Percentiles rank a stretch among this genome's conserved stretches.
Conservation (phyloP, 768 basidiomycete genomes). For the Macrolepiota fuliginosa region DNA sequence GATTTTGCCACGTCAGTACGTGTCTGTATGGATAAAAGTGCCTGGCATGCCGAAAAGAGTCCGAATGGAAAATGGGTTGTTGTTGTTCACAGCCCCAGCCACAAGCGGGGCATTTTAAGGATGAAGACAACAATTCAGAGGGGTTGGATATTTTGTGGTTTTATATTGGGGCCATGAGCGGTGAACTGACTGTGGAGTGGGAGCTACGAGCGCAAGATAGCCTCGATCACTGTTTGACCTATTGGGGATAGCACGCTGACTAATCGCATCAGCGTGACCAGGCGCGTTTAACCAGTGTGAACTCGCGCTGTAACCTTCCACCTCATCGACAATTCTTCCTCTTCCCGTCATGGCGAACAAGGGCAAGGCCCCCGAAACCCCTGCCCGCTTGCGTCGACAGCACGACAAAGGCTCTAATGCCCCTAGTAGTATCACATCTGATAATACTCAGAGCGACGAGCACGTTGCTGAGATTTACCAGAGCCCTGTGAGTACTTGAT, state of each 20-base stretch:
- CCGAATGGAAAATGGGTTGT: background rate
- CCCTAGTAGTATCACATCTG: constrained; percentile 19
- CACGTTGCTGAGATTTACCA: constrained; percentile 48
- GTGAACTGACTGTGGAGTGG: too few relatives aligned
- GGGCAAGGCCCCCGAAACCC: constrained; percentile 24
- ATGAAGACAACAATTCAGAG: background rate
- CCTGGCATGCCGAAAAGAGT: background rate
- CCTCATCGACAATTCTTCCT: constrained; percentile 12
- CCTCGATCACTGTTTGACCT: background rate
- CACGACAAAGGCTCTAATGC: constrained; percentile 17
- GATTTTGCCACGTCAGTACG: background rate
- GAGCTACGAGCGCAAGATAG: background rate
- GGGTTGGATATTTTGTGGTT: too few relatives aligned
- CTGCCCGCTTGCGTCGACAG: constrained; percentile 12
- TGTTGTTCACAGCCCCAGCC: background rate
- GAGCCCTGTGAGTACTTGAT: constrained; percentile 38
- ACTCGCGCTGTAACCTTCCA: constrained; percentile 1
- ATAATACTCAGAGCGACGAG: constrained; percentile 48
- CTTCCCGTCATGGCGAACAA: constrained; percentile 27
- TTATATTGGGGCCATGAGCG: too few relatives aligned
- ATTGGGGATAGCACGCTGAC: background rate
- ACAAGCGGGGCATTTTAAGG: background rate
- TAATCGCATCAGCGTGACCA: constrained; percentile 2
- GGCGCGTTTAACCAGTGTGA: background rate
- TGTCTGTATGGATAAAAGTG: background rate